Conservation (phyloP, 345 rosid genomes). For the Aegle marmelos region DNA sequence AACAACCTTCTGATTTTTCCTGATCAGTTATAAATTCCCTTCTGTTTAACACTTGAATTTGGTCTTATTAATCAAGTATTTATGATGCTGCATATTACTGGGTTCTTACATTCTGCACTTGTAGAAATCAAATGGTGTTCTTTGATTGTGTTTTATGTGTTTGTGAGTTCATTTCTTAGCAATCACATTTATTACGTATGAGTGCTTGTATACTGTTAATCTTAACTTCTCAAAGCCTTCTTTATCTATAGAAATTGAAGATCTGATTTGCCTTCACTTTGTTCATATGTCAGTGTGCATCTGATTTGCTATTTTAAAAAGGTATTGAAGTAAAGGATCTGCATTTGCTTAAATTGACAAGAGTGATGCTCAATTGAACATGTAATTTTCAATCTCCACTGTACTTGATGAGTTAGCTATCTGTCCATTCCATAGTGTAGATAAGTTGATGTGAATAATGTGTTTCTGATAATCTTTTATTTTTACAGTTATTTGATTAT, state of each 20-base stretch:
- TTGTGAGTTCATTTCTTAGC: background rate
- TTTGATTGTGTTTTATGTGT: background rate
- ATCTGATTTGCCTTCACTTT: conserved; percentile 20
- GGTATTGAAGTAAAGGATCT: background rate
- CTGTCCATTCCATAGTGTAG: background rate
- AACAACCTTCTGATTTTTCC: background rate
- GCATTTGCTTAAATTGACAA: conserved; percentile 6
- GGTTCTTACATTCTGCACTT: background rate
- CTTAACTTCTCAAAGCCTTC: background rate
- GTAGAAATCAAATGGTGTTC: background rate
- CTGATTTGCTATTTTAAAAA: conserved; percentile 5
- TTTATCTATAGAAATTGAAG: conserved; percentile 19
- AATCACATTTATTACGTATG: background rate
- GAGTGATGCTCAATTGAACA: conserved; percentile 17
- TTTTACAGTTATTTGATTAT: conserved; percentile 2
- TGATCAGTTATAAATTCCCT: background rate
- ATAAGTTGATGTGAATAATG: background rate
- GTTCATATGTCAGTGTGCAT: conserved; percentile 5
- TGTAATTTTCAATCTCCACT: conserved; percentile 18
- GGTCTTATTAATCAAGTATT: background rate
- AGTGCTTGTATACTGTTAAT: background rate
- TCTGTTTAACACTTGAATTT: background rate
- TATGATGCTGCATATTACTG: background rate
- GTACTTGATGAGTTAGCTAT: background rate
- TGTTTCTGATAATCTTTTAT: background rate